A percentile compares a stretch with the other conserved stretches of the same genome.
These are phyloP conservation scores for Capsicum pubescens DNA, from an alignment of 257 asterid species.

Conservation along the genomic window DNA sequence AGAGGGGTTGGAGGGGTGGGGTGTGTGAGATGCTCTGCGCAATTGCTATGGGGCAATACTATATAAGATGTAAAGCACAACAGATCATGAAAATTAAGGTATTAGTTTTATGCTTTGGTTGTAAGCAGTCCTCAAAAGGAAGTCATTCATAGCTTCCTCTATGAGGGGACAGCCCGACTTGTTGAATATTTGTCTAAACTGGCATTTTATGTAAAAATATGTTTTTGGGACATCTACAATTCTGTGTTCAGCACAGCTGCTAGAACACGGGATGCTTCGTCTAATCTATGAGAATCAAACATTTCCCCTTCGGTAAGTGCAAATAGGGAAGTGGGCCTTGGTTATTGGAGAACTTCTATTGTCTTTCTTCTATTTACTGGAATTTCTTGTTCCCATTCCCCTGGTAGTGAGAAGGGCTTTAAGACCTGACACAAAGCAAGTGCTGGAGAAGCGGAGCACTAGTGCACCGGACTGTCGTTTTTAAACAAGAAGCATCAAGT, in stretches of 20 bases:
- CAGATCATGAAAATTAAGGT: background rate
- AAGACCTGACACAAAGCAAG: no score
- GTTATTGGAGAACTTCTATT: no score
- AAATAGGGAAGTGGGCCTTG: no score
- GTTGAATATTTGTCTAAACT: background rate
- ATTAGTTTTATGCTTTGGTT: background rate
- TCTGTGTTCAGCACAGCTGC: background rate
- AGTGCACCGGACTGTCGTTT: no score
- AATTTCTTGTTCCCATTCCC: no score
- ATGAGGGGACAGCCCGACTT: background rate
- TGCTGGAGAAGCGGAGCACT: no score
- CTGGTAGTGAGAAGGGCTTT: no score
- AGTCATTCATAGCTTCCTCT: background rate
- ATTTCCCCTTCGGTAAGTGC: no score
- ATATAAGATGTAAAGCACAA: background rate
- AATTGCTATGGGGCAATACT: background rate
- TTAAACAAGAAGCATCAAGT: conserved; percentile 8
- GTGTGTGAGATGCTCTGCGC: background rate
- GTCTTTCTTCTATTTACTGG: no score
- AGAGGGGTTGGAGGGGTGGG: no score
- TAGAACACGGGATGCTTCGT: background rate
- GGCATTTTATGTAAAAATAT: background rate
- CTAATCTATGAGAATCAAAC: no score
- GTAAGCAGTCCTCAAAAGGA: background rate
- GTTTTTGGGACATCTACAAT: background rate